Evolutionary conservation across 352 stramenopile species (phyloP), one percentile per base, ranked within the genome.

Genomic region (Pythium biforme): DNA sequence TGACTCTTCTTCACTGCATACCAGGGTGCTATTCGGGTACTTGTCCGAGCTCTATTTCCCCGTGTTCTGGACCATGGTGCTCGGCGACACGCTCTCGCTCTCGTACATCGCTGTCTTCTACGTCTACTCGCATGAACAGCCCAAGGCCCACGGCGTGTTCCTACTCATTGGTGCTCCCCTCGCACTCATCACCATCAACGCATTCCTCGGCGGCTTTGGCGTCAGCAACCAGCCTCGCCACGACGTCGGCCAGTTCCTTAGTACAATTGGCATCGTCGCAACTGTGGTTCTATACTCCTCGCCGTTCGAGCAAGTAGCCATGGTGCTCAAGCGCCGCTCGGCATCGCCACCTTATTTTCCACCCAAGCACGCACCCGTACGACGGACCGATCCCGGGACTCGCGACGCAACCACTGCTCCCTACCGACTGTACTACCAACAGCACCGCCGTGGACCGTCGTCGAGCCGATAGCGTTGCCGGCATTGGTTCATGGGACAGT

Each of bases 101-200:
- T 39, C 64, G 20, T 86, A 82, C 66, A 77, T 86, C 41, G 37
- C 62, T 3, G 17, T 82, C 26, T 83, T 83, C 62, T 83, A 78
- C 53, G 66, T 59, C 14, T 81, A 74, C 65, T 65, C 70, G 1
- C 53, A 71, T 5, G 74, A 87, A 10, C 64, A 65, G 49, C 64
- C 64, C 43, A 78, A 80, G 40, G 75, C 80, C 49, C 68, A 69
- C 17, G 68, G 67, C 17, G 64, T 76, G 3, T 53, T 79, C 39
- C 48, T 59, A 10, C 39, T 67, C 12, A 57, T 48, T 6, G 55
- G 72, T 2, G 61, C 48, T 1, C 26, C 68, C 7, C 41, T 81
- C 8, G 4, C 65, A 11, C 15, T 54, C 14, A 59, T 74, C 7
- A 82, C 66, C 0, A 9, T 78, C 37, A 84, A 88, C 71, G 66